A percentile compares a stretch with the other conserved stretches of the same genome.
Conservation (phyloP, 2,329 filamentous ascomycete genomes). For the Clarireedia homoeocarpa region DNA sequence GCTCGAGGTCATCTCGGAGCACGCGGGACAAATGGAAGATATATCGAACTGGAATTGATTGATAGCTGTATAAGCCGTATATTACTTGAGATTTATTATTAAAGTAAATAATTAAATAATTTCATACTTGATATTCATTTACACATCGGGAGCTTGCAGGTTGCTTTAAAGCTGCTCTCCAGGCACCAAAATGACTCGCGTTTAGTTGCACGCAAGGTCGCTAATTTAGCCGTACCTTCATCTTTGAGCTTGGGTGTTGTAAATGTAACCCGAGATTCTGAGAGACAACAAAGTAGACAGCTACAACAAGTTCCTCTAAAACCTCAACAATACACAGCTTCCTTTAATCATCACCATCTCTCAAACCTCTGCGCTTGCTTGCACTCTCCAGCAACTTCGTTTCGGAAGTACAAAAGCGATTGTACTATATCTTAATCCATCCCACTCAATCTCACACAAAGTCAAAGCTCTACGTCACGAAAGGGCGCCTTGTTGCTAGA, state of each 20-base stretch:
- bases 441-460: constrained; percentile 20
- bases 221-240: constrained; percentile 1
- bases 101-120: no score
- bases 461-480: constrained; percentile 19
- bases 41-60: no score
- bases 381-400: neutral
- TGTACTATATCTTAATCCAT: neutral
- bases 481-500: constrained; percentile 20
- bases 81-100: no score
- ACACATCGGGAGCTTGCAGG: no score
- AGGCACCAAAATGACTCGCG: constrained; percentile 11
- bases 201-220: neutral
- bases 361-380: neutral
- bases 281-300: neutral
- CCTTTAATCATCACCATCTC: neutral
- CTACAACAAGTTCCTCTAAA: constrained; percentile 3
- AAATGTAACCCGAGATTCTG: constrained; percentile 6
- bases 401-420: neutral
- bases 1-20: no score
- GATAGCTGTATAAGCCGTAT: no score
- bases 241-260: constrained; percentile 8
- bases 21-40: neutral
- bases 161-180: neutral
- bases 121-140: no score
- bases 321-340: constrained; percentile 1